Conservation (phyloP, 2,329 filamentous ascomycete species). For the Fusarium sulawesiense region DNA sequence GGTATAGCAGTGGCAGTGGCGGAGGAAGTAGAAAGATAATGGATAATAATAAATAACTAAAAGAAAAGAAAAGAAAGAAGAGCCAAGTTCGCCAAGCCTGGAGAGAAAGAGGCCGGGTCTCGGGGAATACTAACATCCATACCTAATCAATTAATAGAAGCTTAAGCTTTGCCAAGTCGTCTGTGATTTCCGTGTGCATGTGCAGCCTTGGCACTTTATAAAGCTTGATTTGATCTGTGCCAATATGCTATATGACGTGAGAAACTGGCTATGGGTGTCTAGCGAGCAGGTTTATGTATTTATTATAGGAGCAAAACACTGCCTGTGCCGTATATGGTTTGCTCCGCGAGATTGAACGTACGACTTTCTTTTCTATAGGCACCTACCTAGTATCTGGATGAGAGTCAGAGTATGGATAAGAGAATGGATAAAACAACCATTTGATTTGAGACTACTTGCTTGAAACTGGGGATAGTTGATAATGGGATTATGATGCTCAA, state of each 20-base stretch:
- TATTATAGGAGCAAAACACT: neutral
- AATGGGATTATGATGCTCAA: neutral
- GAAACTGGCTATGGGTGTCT: neutral
- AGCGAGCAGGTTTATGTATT: constrained; percentile 5
- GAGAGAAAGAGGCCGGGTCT: constrained; percentile 38
- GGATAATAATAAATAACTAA: neutral
- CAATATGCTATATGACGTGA: constrained; percentile 25
- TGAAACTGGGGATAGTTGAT: neutral
- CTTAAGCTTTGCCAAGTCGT: constrained; percentile 50
- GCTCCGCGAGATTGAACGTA: neutral
- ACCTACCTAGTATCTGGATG: neutral
- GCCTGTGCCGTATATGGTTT: neutral
- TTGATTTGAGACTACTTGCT: neutral
- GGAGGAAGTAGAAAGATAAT: neutral
- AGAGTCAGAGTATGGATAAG: neutral
- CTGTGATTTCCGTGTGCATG: constrained; percentile 21
- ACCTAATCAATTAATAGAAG: neutral
- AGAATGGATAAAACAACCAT: neutral
- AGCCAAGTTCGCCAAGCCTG: constrained; percentile 33
- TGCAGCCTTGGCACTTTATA: constrained; percentile 41
- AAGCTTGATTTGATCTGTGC: constrained; percentile 35
- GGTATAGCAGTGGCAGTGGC: neutral
- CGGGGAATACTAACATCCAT: constrained; percentile 25
- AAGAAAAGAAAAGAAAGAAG: neutral
- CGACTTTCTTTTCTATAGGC: neutral